Conservation (phyloP, 2,329 filamentous ascomycete species). For the Pyrenophora seminiperda region DNA sequence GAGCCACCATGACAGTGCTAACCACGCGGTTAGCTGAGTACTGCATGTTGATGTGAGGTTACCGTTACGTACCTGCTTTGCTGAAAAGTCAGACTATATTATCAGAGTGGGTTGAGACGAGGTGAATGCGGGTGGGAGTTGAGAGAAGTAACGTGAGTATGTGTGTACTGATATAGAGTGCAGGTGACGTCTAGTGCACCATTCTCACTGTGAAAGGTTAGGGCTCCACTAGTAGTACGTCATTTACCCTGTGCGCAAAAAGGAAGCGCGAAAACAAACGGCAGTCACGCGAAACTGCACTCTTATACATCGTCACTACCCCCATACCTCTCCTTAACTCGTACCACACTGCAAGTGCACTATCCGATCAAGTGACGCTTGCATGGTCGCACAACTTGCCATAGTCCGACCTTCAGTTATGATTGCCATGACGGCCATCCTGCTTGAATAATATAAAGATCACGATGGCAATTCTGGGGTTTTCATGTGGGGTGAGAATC, state of each 20-base stretch:
- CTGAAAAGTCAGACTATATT: not conserved
- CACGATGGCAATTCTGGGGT: conserved; percentile 8
- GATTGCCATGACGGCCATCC: not conserved
- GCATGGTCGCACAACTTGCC: not conserved
- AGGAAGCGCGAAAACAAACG: not conserved
- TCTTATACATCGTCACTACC: not conserved
- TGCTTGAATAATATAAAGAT: not conserved
- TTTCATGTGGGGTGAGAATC: not conserved
- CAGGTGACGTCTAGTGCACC: too few species aligned
- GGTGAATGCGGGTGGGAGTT: too few species aligned
- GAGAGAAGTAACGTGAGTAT: too few species aligned
- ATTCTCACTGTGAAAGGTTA: too few species aligned
- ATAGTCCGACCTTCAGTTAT: not conserved
- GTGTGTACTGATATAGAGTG: too few species aligned
- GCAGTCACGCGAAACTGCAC: not conserved
- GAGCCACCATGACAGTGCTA: not conserved
- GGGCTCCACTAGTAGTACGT: too few species aligned
- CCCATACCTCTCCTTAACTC: not conserved
- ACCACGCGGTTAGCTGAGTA: not conserved
- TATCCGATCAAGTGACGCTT: not conserved
- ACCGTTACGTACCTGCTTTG: not conserved
- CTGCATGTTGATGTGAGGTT: too few species aligned
- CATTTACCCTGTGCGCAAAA: too few species aligned
- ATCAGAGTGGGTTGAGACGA: not conserved
- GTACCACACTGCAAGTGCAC: not conserved